Evolutionary conservation across 202 grass and related monocot genomes (phyloP), one percentile per base, ranked within the genome.

Genomic region (Bolboschoenoplectus hybrid): DNA sequence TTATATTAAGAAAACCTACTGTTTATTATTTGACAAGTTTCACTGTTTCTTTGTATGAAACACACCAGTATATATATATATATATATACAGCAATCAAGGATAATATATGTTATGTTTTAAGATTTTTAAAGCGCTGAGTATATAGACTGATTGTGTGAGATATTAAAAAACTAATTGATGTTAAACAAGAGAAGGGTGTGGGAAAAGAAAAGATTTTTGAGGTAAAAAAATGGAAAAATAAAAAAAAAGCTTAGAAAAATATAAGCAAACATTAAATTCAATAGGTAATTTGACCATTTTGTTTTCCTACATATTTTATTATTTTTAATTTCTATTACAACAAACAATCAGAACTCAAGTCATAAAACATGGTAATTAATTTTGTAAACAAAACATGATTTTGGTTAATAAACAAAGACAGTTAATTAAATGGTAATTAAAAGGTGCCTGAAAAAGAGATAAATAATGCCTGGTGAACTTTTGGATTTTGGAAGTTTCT

Each of bases 1-100:
- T 44, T 53, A 16, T 56, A 66, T 56, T 84, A 82, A 84, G 81
- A 84, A 67, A 84, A 84, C 17, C 45, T 16, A 84, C 64, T 84
- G 46, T 84, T 84, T 84, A 3, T 84, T 84, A 3, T 51, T 69
- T 69, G 45, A 69, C 63, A 69, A 52, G 1, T 69, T 26, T 68
- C 81, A 84, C 64, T 84, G 63, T 70, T 84, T 55, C 34, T 66
- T 79, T 0, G 3, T 9, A 41, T 58, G 35, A 75, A 75, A 75
- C 46, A 50, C 45, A 53, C 47, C 47, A 75, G 58, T 79, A 26
- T 26, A 26, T 26, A 26, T 26, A 26, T 26, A 26, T 26, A 26
- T 26, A 26, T 26, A 26, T 26, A 26, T 26, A 26, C 26, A 26
- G 13, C 3, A 17, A n/a, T 5, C 73, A 11, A 79, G 41, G 52